A percentile compares a stretch with the other conserved stretches of the same genome.
Conservation (phyloP, 768 basidiomycete species). For the Boletellus emodensis region DNA sequence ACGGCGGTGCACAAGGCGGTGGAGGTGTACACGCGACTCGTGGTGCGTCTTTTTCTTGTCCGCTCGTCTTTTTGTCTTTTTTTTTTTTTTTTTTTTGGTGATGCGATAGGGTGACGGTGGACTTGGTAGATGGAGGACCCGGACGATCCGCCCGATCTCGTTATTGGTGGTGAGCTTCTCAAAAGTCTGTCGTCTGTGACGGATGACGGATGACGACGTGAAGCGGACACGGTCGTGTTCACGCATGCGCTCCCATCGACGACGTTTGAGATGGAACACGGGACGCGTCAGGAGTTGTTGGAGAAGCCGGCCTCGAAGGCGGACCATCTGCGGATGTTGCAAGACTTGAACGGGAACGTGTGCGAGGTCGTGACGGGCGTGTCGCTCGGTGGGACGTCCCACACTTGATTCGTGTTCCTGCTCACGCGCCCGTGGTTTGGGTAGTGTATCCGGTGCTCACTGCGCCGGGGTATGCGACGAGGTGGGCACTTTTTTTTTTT, state of each 20-base stretch:
- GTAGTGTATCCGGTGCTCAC: constrained; percentile 71
- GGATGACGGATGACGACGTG: not conserved
- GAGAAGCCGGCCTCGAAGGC: constrained; percentile 82
- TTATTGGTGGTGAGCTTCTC: constrained; percentile 58
- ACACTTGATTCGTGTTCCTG: too few relatives aligned
- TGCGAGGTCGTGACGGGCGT: constrained; percentile 95
- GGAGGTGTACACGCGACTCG: constrained; percentile 84
- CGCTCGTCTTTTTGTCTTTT: too few relatives aligned
- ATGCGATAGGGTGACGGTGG: too few relatives aligned
- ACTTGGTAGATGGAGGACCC: constrained; percentile 44
- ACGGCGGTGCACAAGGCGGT: constrained; percentile 78
- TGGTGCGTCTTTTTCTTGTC: constrained; percentile 54
- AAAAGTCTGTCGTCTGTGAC: not conserved
- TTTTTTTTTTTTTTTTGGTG: too few relatives aligned
- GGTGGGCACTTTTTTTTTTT: too few relatives aligned
- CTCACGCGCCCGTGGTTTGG: too few relatives aligned
- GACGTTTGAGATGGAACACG: constrained; percentile 40
- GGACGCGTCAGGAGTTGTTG: constrained; percentile 64
- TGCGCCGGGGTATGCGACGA: constrained; percentile 71
- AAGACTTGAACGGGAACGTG: constrained; percentile 78
- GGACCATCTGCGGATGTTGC: constrained; percentile 84
- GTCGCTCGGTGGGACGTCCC: constrained; percentile 74
- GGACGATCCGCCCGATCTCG: constrained; percentile 73
- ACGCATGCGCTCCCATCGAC: constrained; percentile 64
- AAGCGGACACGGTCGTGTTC: constrained; percentile 97